Percentiles rank a stretch among this genome's conserved stretches.
phyloP scores from a whole-genome alignment of 1,139 yeast species.

The Kodamaea alishanica region DNA sequence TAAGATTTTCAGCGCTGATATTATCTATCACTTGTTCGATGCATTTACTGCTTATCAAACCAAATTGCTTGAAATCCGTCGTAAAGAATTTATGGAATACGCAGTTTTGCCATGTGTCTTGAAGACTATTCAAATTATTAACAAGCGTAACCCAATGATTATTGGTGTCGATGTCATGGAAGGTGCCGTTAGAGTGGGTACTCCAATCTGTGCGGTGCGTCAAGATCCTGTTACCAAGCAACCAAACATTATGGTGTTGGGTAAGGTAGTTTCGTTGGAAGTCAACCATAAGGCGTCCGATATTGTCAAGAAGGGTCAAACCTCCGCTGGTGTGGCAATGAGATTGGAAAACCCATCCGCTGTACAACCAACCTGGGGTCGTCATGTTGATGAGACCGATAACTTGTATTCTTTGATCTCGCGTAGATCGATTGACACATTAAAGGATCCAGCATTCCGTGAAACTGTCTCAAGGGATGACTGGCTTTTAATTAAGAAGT shows the following conservation, averaged over 20 bases:
- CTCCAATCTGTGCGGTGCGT: conserved; percentile 94
- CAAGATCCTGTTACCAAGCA: conserved; percentile 80
- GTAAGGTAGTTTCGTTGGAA: conserved; percentile 84
- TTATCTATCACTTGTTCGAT: conserved; percentile 94
- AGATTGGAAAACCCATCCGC: conserved; percentile 90
- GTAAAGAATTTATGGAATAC: conserved; percentile 81
- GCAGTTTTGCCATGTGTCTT: conserved; percentile 95
- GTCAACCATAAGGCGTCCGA: conserved; percentile 87
- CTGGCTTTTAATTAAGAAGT: conserved; percentile 85
- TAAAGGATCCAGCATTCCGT: conserved; percentile 97
- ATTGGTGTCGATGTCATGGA: conserved; percentile 97
- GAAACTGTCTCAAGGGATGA: conserved; percentile 91
- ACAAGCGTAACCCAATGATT: conserved; percentile 98
- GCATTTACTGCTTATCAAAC: conserved; percentile 90
- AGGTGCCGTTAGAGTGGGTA: conserved; percentile 85
- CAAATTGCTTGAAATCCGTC: conserved; percentile 81
- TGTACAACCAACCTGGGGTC: conserved; percentile 97
- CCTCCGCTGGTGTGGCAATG: conserved; percentile 98
- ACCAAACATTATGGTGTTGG: conserved; percentile 69
- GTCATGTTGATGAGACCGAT: conserved; percentile 95
- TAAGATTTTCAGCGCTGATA: conserved; percentile 90
- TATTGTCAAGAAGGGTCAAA: conserved; percentile 86
- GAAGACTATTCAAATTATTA: conserved; percentile 91
- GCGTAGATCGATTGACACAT: conserved; percentile 90
- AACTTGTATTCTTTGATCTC: conserved; percentile 81